Evolutionary conservation across 352 stramenopile genomes (phyloP), one percentile per base, ranked within the genome.

Genomic region (Globisporangium mamillatum): DNA sequence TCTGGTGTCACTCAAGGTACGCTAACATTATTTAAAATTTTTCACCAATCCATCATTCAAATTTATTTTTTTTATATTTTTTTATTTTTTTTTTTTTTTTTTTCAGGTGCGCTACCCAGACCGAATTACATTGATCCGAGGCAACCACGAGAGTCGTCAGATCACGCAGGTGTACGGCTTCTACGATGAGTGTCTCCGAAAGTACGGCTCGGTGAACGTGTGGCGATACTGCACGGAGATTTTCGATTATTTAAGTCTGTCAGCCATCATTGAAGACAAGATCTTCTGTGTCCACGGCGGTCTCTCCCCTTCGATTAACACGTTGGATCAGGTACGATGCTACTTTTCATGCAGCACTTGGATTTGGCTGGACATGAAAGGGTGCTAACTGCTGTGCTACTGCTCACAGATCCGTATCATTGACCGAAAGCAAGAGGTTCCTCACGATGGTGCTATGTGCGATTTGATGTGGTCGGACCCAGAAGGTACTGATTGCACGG

Each of bases 191-290:
- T 90, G 82, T 57, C 74, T 90, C 58, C 75, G 81, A 66, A 90
- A 88, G 78, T 90, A 90, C 66, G 84, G 71, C 41, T 98, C 85
- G 34, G 97, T 99, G 58, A 99, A 99, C 81, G 97, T 99, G 29
- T 99, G 97, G 97, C 86, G 92, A 52, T 99, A 99, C 78, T 99
- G 97, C 86, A 99, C 97, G 63, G 98, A 99, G 74, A 99, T 99
- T 74, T 99, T 99, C 74, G 98, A 99, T 82, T 99, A 99, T 88
- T 91, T 99, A 74, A 97, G 82, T 75, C 81, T 99, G 8, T 96
- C 86, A 38, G 98, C 98, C 50, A 98, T 99, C 78, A 98, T 99
- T 70, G 98, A 99, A 70, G 95, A 99, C 86, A 98, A 98, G 72
- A 98, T 99, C 66, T 99, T 99, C 77, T 99, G 97, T 72, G 96